Evolutionary conservation across 495 filamentous ascomycete species (phyloP).

Genomic region (Eremomyces bilateralis): DNA sequence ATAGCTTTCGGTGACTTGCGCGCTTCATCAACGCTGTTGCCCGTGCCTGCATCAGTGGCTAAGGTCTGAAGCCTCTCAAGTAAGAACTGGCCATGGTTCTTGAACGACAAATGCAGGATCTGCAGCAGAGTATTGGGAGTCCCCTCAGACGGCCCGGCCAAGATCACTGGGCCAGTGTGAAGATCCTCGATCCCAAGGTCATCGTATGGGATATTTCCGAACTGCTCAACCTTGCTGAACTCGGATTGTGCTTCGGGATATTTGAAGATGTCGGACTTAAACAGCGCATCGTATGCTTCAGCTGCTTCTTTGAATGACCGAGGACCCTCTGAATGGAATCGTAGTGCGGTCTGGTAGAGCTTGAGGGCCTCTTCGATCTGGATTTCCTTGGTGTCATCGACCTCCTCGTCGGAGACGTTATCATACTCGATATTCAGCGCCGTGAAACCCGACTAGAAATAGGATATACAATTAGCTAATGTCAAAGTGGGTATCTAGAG

Average conservation of each 20-base stretch:
- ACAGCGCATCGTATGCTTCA: conserved; percentile 65
- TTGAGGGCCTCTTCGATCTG: conserved; percentile 96
- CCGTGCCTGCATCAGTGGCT: conserved; percentile 22
- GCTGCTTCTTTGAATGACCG: conserved; percentile 50
- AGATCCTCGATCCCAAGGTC: conserved; percentile 18
- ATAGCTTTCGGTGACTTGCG: conserved; percentile 6
- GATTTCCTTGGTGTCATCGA: conserved; percentile 87
- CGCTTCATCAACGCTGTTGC: conserved; percentile 5
- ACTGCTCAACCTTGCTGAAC: conserved; percentile 40
- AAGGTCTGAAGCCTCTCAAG: conserved; percentile 45
- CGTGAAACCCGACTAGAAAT: conserved; percentile 35
- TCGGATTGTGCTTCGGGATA: conserved; percentile 70
- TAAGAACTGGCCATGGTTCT: conserved; percentile 80
- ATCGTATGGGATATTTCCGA: conserved; percentile 27
- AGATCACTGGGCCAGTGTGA: conserved; percentile 13
- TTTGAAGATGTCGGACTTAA: conserved; percentile 82
- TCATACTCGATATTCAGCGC: conserved; percentile 87
- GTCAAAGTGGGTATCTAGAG: too few species aligned
- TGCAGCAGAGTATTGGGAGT: conserved; percentile 65
- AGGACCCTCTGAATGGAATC: conserved; percentile 75
- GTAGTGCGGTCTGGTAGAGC: conserved; percentile 79
- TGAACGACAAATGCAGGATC: conserved; percentile 78
- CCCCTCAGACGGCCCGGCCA: conserved; percentile 31
- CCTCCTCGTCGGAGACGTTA: conserved; percentile 68
- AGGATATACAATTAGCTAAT: too few species aligned